Percentiles rank a stretch among this genome's conserved stretches.
phyloP scores from a whole-genome alignment of 2,329 filamentous ascomycete genomes.

The Hymenoscyphus salicellus region DNA sequence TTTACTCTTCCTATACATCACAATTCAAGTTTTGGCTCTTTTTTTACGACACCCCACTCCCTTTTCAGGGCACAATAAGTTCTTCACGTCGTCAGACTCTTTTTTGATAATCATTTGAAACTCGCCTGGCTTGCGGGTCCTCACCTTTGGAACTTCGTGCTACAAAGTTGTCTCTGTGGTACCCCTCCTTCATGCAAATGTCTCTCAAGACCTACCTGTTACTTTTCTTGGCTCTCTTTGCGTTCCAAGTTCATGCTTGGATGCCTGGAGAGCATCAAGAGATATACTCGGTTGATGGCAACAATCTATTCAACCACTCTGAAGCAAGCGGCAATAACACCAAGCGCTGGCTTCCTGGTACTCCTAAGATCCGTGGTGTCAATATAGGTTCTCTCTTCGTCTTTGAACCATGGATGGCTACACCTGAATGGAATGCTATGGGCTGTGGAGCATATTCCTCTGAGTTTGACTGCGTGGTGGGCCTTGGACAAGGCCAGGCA shows the following conservation, averaged over 20 bases:
- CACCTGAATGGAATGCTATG: neutral
- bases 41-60: neutral
- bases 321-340: neutral
- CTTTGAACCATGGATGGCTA: conserved; percentile 1
- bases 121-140: neutral
- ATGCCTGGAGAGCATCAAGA: conserved; percentile 21
- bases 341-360: conserved; percentile 22
- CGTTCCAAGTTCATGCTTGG: conserved; percentile 15
- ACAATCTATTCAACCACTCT: conserved; percentile 19
- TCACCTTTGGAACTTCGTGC: conserved; percentile 2
- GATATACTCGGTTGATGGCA: conserved; percentile 13
- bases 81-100: neutral
- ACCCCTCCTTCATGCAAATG: neutral
- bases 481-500: neutral
- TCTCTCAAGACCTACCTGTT: neutral
- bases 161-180: neutral
- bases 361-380: conserved; percentile 10
- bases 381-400: conserved; percentile 6
- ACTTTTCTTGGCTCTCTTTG: neutral
- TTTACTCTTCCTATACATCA: neutral
- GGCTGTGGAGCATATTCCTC: neutral
- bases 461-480: conserved; percentile 4
- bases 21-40: neutral
- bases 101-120: neutral
- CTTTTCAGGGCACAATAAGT: neutral